These are phyloP conservation scores for Tritrichomonas musculus DNA, from an alignment of 208 protist species.

Conservation along the genomic window DNA sequence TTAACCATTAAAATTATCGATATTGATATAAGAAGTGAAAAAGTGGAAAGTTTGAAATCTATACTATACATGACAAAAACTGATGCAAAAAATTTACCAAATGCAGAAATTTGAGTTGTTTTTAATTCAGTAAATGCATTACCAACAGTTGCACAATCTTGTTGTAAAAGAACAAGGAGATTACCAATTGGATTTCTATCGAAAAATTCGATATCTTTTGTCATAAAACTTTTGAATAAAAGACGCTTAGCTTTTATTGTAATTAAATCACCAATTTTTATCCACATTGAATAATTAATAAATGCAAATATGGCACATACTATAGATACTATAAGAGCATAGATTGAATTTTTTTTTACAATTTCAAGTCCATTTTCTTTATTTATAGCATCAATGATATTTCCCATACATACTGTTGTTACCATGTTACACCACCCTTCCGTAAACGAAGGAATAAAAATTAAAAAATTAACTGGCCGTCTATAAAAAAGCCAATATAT, in stretches of 20 bases:
- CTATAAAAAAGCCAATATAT: constrained; percentile 23
- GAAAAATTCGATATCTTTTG: background rate
- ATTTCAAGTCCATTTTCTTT: background rate
- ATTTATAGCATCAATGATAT: background rate
- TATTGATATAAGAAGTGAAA: background rate
- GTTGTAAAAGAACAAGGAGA: background rate
- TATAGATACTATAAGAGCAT: background rate
- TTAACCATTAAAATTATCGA: background rate
- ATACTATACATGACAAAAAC: background rate
- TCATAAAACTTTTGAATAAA: background rate
- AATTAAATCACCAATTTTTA: background rate
- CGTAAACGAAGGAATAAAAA: background rate
- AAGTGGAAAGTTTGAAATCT: background rate
- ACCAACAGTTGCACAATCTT: background rate
- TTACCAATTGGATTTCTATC: background rate
- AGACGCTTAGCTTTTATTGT: background rate
- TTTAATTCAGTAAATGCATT: background rate
- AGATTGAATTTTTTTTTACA: background rate
- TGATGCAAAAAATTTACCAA: background rate
- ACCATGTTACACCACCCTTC: background rate
- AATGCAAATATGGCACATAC: background rate
- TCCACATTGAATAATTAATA: background rate
- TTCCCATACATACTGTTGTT: background rate
- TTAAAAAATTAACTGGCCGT: background rate
- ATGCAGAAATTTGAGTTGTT: background rate